phyloP scores from a whole-genome alignment of 208 protist species.

The Trypanosoma platydactyli region DNA sequence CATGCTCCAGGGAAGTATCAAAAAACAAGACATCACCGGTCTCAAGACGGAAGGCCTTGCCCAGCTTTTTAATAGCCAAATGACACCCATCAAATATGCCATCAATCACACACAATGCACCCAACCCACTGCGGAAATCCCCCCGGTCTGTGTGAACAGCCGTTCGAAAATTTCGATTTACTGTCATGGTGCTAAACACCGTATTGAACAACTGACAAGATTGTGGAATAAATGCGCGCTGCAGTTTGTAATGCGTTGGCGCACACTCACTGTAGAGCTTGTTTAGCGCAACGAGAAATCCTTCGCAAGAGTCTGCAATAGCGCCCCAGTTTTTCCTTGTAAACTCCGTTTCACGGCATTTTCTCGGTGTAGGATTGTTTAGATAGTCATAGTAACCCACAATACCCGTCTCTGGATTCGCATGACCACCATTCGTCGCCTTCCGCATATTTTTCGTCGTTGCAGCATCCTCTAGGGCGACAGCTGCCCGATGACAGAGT shows the following conservation, averaged over 20 bases:
- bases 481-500: conserved; percentile 48
- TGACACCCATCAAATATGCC: conserved; percentile 88
- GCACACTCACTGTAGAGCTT: conserved; percentile 69
- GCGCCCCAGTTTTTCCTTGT: conserved; percentile 61
- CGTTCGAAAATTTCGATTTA: conserved; percentile 90
- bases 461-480: conserved; percentile 60
- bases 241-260: conserved; percentile 72
- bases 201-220: conserved; percentile 76
- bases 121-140: conserved; percentile 85
- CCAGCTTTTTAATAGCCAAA: conserved; percentile 75
- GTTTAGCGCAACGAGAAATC: conserved; percentile 58
- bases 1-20: conserved; percentile 86
- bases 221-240: conserved; percentile 69
- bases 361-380: conserved; percentile 70
- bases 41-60: conserved; percentile 70
- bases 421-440: conserved; percentile 65
- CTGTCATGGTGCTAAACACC: conserved; percentile 90
- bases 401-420: conserved; percentile 86
- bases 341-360: conserved; percentile 88
- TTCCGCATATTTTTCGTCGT: conserved; percentile 78
- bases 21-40: conserved; percentile 90
- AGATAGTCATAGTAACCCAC: conserved; percentile 92
- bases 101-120: conserved; percentile 75
- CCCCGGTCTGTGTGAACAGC: conserved; percentile 86
- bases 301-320: conserved; percentile 42